Evolutionary conservation across 371 early-diverging fungal genomes (phyloP).

Genomic region (Syncephalastrum contaminatum): DNA sequence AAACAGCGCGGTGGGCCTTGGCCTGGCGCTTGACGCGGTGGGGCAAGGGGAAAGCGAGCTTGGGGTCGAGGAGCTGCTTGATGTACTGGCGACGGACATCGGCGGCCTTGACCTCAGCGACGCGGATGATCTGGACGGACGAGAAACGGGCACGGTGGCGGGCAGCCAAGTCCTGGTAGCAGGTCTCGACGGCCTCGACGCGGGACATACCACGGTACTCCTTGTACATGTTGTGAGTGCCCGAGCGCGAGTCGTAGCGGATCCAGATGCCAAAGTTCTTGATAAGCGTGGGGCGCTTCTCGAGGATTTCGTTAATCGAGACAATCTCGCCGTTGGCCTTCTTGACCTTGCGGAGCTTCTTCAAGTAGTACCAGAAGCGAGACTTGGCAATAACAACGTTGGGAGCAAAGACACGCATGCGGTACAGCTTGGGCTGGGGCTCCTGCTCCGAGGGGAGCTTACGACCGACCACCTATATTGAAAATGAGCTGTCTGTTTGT

Average conservation of each 20-base stretch:
- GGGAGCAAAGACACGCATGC: slow-evolving; percentile 98
- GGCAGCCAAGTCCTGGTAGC: slow-evolving; percentile 99
- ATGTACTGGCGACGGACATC: slow-evolving; percentile 98
- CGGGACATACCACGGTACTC: slow-evolving; percentile 99
- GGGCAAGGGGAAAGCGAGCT: slow-evolving; percentile 97
- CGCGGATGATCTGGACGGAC: slow-evolving; percentile 98
- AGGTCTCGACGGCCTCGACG: slow-evolving; percentile 91
- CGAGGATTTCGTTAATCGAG: slow-evolving; percentile 96
- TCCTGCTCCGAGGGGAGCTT: slow-evolving; percentile 94
- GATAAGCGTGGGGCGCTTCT: slow-evolving; percentile 91
- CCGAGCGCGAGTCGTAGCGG: slow-evolving; percentile 99
- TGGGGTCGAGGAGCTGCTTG: slow-evolving; percentile 86
- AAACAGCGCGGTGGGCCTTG: slow-evolving; percentile 71
- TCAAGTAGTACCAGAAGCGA: slow-evolving; percentile 99
- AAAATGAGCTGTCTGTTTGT: background rate
- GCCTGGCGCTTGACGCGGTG: slow-evolving; percentile 88
- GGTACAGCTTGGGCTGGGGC: slow-evolving; percentile 95
- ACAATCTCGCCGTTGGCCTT: slow-evolving; percentile 97
- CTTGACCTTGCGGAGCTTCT: slow-evolving; percentile 99
- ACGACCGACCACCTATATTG: slow-evolving; percentile 86
- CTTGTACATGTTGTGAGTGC: slow-evolving; percentile 99
- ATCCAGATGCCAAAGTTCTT: slow-evolving; percentile 99
- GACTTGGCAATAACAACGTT: slow-evolving; percentile 99
- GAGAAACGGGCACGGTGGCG: slow-evolving; percentile 98
- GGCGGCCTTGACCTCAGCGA: slow-evolving; percentile 84